These are phyloP conservation scores for Xylaria acuta DNA, from an alignment of 495 filamentous ascomycete species.

Conservation along the genomic window DNA sequence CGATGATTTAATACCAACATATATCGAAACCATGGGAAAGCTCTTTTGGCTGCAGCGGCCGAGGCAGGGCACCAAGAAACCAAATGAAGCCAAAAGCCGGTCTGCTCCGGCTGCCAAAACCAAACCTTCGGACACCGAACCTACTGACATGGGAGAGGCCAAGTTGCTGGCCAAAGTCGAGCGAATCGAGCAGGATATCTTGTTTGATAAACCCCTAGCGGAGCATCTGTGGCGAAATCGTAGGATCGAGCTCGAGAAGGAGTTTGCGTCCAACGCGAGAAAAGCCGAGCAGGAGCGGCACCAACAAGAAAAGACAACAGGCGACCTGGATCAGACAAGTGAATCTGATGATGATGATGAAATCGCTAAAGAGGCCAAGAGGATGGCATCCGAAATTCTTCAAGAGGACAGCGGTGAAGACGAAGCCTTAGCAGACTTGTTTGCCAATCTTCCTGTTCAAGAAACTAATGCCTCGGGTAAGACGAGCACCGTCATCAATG, in stretches of 20 bases:
- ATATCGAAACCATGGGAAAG: conserved; percentile 71
- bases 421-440: conserved; percentile 62
- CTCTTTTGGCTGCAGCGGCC: conserved; percentile 78
- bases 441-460: conserved; percentile 72
- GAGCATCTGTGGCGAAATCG: conserved; percentile 74
- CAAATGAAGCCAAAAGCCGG: conserved; percentile 42
- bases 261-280: conserved; percentile 51
- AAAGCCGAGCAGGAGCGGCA: conserved; percentile 41
- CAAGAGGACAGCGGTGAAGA: conserved; percentile 59
- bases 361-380: conserved; percentile 55
- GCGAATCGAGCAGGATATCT: conserved; percentile 79
- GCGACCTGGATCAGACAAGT: conserved; percentile 31
- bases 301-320: conserved; percentile 29
- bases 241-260: conserved; percentile 68
- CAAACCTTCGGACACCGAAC: conserved; percentile 8
- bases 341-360: conserved; percentile 53
- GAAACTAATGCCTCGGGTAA: conserved; percentile 64
- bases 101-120: conserved; percentile 23
- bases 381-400: conserved; percentile 57
- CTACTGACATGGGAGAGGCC: conserved; percentile 57
- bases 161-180: conserved; percentile 74
- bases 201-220: conserved; percentile 82
- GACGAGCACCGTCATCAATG: conserved; percentile 57
- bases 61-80: conserved; percentile 54
- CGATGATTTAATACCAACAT: conserved; percentile 77